phyloP scores from a whole-genome alignment of 2,329 filamentous ascomycete species.

The Colletotrichum tropicicola region DNA sequence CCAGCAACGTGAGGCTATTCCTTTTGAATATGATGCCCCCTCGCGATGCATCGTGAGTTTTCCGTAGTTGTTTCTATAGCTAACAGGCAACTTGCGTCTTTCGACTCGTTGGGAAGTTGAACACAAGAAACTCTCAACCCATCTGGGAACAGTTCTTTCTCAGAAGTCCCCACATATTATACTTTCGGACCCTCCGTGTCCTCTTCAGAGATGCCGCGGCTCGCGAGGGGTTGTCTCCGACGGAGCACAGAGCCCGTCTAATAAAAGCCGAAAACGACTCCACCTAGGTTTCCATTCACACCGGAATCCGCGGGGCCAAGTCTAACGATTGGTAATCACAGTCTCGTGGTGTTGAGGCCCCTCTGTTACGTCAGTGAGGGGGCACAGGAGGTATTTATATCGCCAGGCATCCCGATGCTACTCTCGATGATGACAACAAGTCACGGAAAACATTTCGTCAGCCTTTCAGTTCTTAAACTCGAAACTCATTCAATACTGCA shows the following conservation, averaged over 20 bases:
- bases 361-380: slow-evolving; percentile 23
- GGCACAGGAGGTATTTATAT: slow-evolving; percentile 12
- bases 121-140: too few relatives aligned
- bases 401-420: neutral
- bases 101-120: too few relatives aligned
- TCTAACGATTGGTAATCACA: slow-evolving; percentile 17
- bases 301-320: slow-evolving; percentile 12
- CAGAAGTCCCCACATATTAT: neutral
- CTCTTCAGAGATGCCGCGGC: slow-evolving; percentile 3
- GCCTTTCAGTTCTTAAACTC: neutral
- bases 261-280: slow-evolving; percentile 1
- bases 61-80: too few relatives aligned
- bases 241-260: neutral
- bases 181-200: neutral
- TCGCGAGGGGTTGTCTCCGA: slow-evolving; percentile 1
- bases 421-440: too few relatives aligned
- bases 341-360: neutral
- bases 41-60: too few relatives aligned
- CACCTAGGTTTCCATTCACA: slow-evolving; percentile 7
- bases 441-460: neutral
- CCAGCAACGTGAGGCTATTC: too few relatives aligned
- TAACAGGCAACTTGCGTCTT: too few relatives aligned
- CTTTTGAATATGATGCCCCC: too few relatives aligned
- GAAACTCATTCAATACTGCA: neutral
- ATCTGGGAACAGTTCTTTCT: neutral